phyloP scores from a whole-genome alignment of 768 basidiomycete genomes.

The Xerocomus brunneocitrinus region DNA sequence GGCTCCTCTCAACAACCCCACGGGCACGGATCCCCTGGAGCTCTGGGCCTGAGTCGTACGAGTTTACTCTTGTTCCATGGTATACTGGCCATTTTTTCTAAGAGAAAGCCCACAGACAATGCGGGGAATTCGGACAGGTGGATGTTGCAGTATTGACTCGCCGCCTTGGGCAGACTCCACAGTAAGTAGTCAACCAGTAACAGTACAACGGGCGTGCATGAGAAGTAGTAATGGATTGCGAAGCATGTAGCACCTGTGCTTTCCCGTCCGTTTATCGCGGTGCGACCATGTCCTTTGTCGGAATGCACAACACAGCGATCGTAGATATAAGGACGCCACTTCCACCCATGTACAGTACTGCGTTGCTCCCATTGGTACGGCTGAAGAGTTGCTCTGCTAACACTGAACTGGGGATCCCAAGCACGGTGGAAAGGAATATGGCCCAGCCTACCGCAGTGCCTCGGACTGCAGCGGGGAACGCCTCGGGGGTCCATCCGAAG shows the following conservation, averaged over 20 bases:
- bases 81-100: no score
- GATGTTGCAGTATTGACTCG: no score
- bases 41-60: no score
- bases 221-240: background rate
- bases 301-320: constrained; percentile 5
- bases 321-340: constrained; percentile 10
- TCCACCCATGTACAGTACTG: constrained; percentile 12
- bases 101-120: no score
- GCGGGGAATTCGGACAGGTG: no score
- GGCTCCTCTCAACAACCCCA: no score
- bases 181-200: background rate
- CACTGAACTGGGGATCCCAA: background rate
- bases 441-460: constrained; percentile 12
- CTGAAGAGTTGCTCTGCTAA: constrained; percentile 6
- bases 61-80: no score
- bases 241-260: background rate
- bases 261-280: constrained; percentile 1
- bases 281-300: constrained; percentile 12
- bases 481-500: constrained; percentile 15
- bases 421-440: background rate
- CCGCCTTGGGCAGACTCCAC: no score
- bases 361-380: background rate
- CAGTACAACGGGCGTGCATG: background rate
- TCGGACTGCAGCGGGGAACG: constrained; percentile 12
- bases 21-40: no score